Conservation (phyloP, 768 basidiomycete genomes). For the Dendrothele bispora region DNA sequence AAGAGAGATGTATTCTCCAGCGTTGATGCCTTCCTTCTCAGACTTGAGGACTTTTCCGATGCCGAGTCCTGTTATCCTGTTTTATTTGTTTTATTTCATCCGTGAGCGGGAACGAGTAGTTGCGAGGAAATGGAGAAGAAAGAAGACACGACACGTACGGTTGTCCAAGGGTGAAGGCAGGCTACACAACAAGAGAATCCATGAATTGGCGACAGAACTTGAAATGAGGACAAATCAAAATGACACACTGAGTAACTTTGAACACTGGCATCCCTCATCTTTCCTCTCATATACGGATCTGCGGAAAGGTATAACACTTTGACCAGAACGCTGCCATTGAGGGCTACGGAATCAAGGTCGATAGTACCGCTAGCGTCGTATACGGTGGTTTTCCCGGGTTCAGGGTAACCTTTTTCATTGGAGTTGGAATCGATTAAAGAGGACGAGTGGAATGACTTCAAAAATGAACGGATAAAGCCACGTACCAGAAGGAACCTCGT, state of each 20-base stretch:
- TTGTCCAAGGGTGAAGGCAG: constrained; percentile 12
- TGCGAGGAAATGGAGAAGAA: no score
- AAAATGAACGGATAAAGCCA: constrained; percentile 5
- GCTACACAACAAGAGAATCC: no score
- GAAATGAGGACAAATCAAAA: no score
- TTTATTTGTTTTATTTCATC: background rate
- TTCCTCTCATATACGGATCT: constrained; percentile 35
- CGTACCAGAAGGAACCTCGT: constrained; percentile 21
- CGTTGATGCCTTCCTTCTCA: constrained; percentile 18
- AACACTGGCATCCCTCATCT: constrained; percentile 25
- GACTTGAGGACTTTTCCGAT: constrained; percentile 27
- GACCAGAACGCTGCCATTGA: constrained; percentile 33
- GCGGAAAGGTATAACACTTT: constrained; percentile 37
- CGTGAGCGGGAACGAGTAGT: background rate
- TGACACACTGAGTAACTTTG: constrained; percentile 21
- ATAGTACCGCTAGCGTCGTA: constrained; percentile 31
- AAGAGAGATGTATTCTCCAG: constrained; percentile 27
- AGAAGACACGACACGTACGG: constrained; percentile 16
- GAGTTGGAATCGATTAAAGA: no score
- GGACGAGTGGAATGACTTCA: no score
- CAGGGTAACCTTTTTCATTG: constrained; percentile 22
- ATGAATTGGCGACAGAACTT: no score
- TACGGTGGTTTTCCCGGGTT: constrained; percentile 30
- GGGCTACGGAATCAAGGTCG: constrained; percentile 34
- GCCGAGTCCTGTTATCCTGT: constrained; percentile 11